These are phyloP conservation scores for Aspergillus calidoustus DNA, from an alignment of 2,329 filamentous ascomycete genomes.

Conservation along the genomic window DNA sequence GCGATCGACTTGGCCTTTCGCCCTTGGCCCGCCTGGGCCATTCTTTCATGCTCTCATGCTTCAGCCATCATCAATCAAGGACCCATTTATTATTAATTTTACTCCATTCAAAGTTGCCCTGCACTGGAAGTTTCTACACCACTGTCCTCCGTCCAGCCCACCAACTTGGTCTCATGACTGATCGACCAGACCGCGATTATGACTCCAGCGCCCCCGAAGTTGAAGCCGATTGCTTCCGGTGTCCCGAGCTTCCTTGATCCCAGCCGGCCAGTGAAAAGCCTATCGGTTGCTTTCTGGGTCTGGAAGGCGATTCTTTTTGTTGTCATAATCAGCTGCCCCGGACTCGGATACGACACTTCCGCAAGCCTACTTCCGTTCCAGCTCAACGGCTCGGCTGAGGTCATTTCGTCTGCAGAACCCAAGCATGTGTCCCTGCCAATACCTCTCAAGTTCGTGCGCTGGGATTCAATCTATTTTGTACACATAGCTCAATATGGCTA, in stretches of 20 bases:
- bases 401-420: conserved; percentile 11
- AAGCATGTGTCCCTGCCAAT: conserved; percentile 25
- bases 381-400: conserved; percentile 15
- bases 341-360: conserved; percentile 67
- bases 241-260: conserved; percentile 30
- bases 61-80: not conserved
- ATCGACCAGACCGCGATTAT: not conserved
- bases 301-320: conserved; percentile 63
- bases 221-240: conserved; percentile 3
- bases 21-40: not conserved
- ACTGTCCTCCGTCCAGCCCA: too few relatives aligned
- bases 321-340: conserved; percentile 56
- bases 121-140: not conserved
- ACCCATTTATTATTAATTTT: conserved; percentile 1
- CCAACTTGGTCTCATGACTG: not conserved
- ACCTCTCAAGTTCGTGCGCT: conserved; percentile 57
- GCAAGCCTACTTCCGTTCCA: conserved; percentile 53
- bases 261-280: conserved; percentile 37
- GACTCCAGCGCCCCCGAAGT: conserved; percentile 4
- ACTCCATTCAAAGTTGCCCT: conserved; percentile 2
- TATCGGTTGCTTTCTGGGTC: conserved; percentile 50
- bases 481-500: conserved; percentile 59
- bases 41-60: not conserved
- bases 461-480: conserved; percentile 67
- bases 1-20: conserved; percentile 12